Conservation (phyloP, 768 basidiomycete genomes). For the Gloeostereum incarnatum region DNA sequence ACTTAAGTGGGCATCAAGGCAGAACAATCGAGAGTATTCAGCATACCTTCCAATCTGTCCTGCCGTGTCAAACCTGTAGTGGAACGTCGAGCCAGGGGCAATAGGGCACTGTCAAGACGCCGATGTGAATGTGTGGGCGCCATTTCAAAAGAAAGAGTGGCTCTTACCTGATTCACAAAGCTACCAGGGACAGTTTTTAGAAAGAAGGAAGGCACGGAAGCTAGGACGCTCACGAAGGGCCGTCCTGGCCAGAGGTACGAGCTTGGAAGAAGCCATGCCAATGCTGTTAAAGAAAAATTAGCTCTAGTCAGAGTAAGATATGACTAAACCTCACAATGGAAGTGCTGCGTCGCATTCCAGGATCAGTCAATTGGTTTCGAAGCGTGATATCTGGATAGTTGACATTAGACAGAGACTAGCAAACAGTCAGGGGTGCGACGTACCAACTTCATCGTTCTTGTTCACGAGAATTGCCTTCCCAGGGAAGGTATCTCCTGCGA, state of each 20-base stretch:
- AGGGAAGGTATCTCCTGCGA: conserved; percentile 15
- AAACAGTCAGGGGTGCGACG: no score
- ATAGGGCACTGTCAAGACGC: conserved; percentile 7
- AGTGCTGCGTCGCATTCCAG: conserved; percentile 16
- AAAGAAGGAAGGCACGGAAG: no score
- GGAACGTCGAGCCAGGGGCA: conserved; percentile 3
- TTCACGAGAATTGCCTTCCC: conserved; percentile 11
- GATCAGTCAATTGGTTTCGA: conserved; percentile 12
- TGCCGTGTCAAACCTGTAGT: not conserved
- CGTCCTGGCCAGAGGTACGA: not conserved
- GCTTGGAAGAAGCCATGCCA: conserved; percentile 2
- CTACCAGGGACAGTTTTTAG: no score
- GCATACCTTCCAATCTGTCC: conserved; percentile 7
- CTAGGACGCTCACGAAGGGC: no score
- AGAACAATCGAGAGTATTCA: conserved; percentile 13
- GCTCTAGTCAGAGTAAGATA: not conserved
- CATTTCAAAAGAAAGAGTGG: no score
- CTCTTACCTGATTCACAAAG: not conserved
- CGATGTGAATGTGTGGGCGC: no score
- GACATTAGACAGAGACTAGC: no score
- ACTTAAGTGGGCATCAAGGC: not conserved
- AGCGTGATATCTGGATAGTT: conserved; percentile 15
- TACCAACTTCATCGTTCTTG: conserved; percentile 15
- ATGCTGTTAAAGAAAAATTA: not conserved
- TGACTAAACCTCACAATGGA: conserved; percentile 11